These are phyloP conservation scores for Phtheirospermum japonicum DNA, from an alignment of 257 asterid species.

Conservation along the genomic window DNA sequence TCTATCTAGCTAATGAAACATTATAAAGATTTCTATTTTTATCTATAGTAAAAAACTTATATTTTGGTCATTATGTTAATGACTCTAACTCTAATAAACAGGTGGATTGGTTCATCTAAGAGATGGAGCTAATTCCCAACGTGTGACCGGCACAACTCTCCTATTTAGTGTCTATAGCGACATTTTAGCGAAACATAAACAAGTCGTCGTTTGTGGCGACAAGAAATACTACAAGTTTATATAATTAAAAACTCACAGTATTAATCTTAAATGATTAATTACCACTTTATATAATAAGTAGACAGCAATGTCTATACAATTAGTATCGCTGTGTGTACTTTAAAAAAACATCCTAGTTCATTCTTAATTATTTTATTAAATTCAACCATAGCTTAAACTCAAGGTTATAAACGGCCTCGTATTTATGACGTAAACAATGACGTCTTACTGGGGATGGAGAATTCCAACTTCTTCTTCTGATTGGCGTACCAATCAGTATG, in stretches of 20 bases:
- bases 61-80: background rate
- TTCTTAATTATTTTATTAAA: too few species aligned
- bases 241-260: too few species aligned
- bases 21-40: background rate
- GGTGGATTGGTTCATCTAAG: constrained; percentile 69
- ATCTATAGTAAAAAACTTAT: background rate
- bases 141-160: constrained; percentile 65
- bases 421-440: too few species aligned
- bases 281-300: too few species aligned
- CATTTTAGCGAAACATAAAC: constrained; percentile 38
- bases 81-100: constrained; percentile 20
- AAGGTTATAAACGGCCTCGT: too few species aligned
- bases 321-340: too few species aligned
- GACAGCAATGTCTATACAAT: too few species aligned
- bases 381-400: too few species aligned
- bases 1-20: background rate
- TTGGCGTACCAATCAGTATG: background rate
- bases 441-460: background rate
- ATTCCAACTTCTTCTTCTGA: background rate
- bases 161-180: constrained; percentile 61
- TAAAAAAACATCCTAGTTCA: too few species aligned
- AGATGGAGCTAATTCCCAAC: constrained; percentile 87
- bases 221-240: too few species aligned
- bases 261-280: too few species aligned
- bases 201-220: constrained; percentile 48